Evolutionary conservation across 176 grass and related monocot species (phyloP), one percentile per base, ranked within the genome.

Genomic region (Thalia dealbata): DNA sequence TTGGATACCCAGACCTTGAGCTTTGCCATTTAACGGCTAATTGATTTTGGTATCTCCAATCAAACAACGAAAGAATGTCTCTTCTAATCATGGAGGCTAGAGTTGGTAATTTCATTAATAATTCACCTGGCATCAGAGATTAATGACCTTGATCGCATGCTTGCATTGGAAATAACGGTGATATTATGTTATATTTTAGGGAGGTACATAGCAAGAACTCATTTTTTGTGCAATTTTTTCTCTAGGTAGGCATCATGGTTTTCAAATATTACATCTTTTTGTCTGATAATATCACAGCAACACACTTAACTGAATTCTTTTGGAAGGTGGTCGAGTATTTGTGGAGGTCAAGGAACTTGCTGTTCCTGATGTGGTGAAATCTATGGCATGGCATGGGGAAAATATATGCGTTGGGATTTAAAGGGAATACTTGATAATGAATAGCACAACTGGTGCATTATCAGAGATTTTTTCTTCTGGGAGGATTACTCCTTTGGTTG

Each of bases 351-450:
- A 85, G 85, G 95, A 99, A 73, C 93, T 93, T 86, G 81, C 81
- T 69, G 86, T 99, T 69, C 85, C 90, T 26, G 95, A 99, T 78
- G 66, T 73, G 0, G 84, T 93, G 63, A 87, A 88, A 74, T 93
- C 90, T 32, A 99, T 99, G 85, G 95, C 87, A 43, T 99, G 95
- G 95, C 91, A 87, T 52, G 90, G 95, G 43, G 90, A 93, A 64
- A 99, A 99, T 64, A 88, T 99, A 81, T 99, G 87, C 64, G 25
- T 99, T 74, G 95, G 95, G 50, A 87, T 99, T 61, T 88, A 85
- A 80, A 91, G 79, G 71, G 90, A 99, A 22, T 99, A 99, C 69
- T 74, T 86, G 83, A 95, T 99, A 75, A 86, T 99, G 83, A 99
- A 91, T 66, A 93, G 83, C 54, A 79, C 86, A 73, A 93, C 90